phyloP scores from a whole-genome alignment of 1,139 yeast species.

The Candida sanyaensis region DNA sequence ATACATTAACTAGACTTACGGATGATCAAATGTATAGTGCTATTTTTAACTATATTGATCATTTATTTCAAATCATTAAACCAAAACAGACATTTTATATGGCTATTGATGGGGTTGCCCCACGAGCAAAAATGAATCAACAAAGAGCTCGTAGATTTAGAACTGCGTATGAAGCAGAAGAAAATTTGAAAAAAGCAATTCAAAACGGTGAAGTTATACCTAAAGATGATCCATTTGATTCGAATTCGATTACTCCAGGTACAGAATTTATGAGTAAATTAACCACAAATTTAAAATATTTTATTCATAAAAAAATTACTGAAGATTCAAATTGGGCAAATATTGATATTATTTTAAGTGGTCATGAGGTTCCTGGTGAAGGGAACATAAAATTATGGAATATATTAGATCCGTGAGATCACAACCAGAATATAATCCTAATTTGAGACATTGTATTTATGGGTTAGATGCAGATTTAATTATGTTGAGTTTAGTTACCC shows the following conservation, averaged over 20 bases:
- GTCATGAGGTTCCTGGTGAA: conserved; percentile 99
- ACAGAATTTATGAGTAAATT: conserved; percentile 96
- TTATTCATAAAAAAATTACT: conserved; percentile 87
- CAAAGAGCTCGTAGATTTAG: conserved; percentile 97
- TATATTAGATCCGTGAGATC: conserved; percentile 82
- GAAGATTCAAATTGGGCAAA: conserved; percentile 92
- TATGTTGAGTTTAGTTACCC: conserved; percentile 94
- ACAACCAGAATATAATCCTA: conserved; percentile 74
- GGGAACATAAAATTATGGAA: conserved; percentile 98
- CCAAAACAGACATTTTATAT: conserved; percentile 88
- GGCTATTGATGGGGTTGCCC: conserved; percentile 99
- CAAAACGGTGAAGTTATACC: conserved; percentile 64
- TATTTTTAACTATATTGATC: conserved; percentile 94
- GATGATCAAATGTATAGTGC: conserved; percentile 93
- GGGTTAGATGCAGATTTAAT: conserved; percentile 98
- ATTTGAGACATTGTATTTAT: conserved; percentile 91
- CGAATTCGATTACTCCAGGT: conserved; percentile 96
- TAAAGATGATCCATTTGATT: conserved; percentile 82
- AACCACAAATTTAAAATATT: conserved; percentile 82
- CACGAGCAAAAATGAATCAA: conserved; percentile 99
- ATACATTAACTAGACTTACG: conserved; percentile 59
- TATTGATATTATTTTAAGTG: conserved; percentile 81
- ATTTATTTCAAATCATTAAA: conserved; percentile 80
- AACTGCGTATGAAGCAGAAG: conserved; percentile 92
- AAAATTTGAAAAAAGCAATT: conserved; percentile 65